Base-by-base conservation (phyloP, 2,329 filamentous ascomycete species). In the Aureobasidium sp. region DNA sequence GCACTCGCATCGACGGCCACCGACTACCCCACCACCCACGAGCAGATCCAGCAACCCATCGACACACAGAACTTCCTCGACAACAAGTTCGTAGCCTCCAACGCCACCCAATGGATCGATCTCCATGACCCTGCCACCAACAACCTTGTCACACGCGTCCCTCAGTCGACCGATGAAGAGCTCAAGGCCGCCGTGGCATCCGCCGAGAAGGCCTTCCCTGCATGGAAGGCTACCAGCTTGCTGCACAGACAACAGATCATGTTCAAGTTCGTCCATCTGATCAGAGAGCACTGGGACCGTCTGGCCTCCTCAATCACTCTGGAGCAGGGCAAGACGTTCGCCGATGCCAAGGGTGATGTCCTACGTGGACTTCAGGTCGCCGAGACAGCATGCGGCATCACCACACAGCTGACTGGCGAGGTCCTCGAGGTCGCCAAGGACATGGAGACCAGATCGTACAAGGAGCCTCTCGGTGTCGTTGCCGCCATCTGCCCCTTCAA, bases 401-500 rank as follows among this genome's bases (percentile, higher is more conserved):
- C 90, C 0, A 90, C 90, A 68, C 84, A 92, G 73, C 81, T 94
- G 75, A 90, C 89, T 74, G 90, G 90, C 42, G 89, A 94, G 77
- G 81, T 94, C 48, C 81, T 94, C 37, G 90, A 94, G 79, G 90
- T 94, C 14, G 84, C 89, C 61, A 92, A 90, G 81, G 90, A 94
- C 70, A 94, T 94, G 90, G 90, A 94, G 80, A 94, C 90, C 34
- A 80, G 89, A 71, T 88, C 84, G 64, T 94, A 94, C 75, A 84
- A 85, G 65, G 90, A 94, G 81, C 89, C 90, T 64, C 77, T 94
- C 70, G 90, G 90, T 61, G 87, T 94, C 37, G 86, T 89, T 47
- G 89, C 89, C 63, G 88, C 90, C 63, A 94, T 94, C 68, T 94
- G 90, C 80, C 90, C 90, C 1, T 94, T 94, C 73, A 94, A 94